A percentile compares a stretch with the other conserved stretches of the same genome.
phyloP scores from a whole-genome alignment of 768 basidiomycete species.

The Rhodotorula kratochvilovae region DNA sequence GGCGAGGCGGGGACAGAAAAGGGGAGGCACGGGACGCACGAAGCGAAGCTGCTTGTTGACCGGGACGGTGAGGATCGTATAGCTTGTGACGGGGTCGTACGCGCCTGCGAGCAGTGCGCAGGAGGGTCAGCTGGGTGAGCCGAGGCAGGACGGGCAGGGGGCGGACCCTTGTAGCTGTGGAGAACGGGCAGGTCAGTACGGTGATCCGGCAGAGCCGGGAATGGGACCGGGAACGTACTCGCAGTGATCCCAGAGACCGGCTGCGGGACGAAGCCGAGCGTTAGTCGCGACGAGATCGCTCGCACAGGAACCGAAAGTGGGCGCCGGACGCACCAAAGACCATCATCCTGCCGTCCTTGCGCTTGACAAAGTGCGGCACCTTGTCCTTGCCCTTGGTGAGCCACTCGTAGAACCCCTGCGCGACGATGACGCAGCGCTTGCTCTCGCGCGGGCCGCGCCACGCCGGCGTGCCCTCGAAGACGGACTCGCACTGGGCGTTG shows the following conservation, averaged over 20 bases:
- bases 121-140: not conserved
- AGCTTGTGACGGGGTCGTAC: slow-evolving; percentile 64
- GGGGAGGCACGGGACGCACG: slow-evolving; percentile 10
- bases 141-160: not conserved
- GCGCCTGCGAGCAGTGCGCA: slow-evolving; percentile 43
- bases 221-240: slow-evolving; percentile 2
- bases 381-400: slow-evolving; percentile 67
- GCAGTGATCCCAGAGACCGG: slow-evolving; percentile 35
- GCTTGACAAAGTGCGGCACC: slow-evolving; percentile 77
- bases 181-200: not conserved
- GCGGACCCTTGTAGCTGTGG: not conserved
- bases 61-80: slow-evolving; percentile 81
- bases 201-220: not conserved
- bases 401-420: slow-evolving; percentile 95
- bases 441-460: slow-evolving; percentile 77
- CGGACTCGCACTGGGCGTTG: slow-evolving; percentile 80
- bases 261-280: too few species aligned
- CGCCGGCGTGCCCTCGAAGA: slow-evolving; percentile 66
- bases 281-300: too few species aligned
- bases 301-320: too few species aligned
- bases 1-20: too few species aligned
- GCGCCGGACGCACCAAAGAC: slow-evolving; percentile 76
- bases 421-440: slow-evolving; percentile 79
- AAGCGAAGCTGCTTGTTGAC: slow-evolving; percentile 67
- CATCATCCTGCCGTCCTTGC: slow-evolving; percentile 61